Percentiles rank a stretch among this genome's conserved stretches.
phyloP scores from a whole-genome alignment of 2,329 filamentous ascomycete genomes.

The Pestalotiopsis sp. region DNA sequence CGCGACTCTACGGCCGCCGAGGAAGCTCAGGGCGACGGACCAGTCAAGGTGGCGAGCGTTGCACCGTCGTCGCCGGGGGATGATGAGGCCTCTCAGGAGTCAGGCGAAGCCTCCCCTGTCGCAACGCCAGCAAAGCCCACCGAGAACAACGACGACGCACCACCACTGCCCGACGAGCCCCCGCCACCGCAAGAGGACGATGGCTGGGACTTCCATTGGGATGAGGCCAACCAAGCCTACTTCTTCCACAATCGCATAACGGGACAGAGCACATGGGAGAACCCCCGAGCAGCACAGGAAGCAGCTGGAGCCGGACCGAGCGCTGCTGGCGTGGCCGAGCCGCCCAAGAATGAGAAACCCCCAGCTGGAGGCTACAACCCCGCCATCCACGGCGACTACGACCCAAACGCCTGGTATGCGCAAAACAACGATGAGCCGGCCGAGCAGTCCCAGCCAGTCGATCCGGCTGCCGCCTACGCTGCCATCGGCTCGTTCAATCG shows the following conservation, averaged over 20 bases:
- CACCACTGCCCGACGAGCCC: constrained; percentile 35
- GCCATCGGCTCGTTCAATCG: constrained; percentile 84
- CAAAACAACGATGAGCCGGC: constrained; percentile 49
- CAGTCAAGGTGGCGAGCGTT: no score
- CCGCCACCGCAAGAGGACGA: constrained; percentile 55
- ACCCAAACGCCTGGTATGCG: constrained; percentile 94
- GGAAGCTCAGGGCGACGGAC: not conserved
- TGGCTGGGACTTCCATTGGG: constrained; percentile 84
- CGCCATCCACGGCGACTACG: constrained; percentile 93
- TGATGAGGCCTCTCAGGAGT: constrained; percentile 18
- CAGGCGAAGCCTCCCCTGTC: constrained; percentile 21
- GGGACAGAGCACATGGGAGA: constrained; percentile 78
- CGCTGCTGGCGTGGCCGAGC: constrained; percentile 24
- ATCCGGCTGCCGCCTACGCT: constrained; percentile 54
- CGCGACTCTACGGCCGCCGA: constrained; percentile 3
- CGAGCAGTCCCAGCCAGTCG: constrained; percentile 33
- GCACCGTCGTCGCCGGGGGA: constrained; percentile 8
- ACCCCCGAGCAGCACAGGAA: constrained; percentile 69
- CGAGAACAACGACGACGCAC: constrained; percentile 35
- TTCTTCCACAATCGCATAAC: constrained; percentile 88
- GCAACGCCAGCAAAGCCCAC: constrained; percentile 25
- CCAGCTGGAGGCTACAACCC: constrained; percentile 85
- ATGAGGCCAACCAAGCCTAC: constrained; percentile 66
- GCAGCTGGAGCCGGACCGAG: constrained; percentile 25
- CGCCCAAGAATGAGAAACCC: constrained; percentile 36